Evolutionary conservation across 2,329 filamentous ascomycete genomes (phyloP).

Genomic region (Cordyceps militaris): DNA sequence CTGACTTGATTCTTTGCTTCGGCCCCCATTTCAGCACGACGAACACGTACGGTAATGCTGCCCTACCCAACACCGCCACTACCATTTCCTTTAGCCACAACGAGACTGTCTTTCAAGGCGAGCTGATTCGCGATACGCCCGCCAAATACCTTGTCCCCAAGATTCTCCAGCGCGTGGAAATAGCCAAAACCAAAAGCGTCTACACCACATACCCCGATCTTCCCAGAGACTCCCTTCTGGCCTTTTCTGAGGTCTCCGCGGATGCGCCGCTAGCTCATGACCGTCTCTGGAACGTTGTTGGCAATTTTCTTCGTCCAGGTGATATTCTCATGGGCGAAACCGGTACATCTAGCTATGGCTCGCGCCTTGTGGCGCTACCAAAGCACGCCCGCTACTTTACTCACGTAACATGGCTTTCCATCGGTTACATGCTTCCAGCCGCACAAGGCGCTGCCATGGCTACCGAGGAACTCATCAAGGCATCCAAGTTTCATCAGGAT

Average conservation of each 20-base stretch:
- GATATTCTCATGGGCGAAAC: conserved; percentile 54
- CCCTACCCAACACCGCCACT: conserved; percentile 27
- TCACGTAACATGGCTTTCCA: conserved; percentile 51
- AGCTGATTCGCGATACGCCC: conserved; percentile 25
- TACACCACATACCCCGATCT: conserved; percentile 21
- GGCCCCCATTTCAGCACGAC: conserved; percentile 40
- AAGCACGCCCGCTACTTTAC: conserved; percentile 39
- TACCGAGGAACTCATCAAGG: conserved; percentile 34
- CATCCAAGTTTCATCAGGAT: conserved; percentile 15
- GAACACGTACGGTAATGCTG: conserved; percentile 35
- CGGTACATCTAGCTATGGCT: conserved; percentile 50
- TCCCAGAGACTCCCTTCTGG: conserved; percentile 19
- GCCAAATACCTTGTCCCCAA: conserved; percentile 17
- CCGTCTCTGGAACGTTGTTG: conserved; percentile 40
- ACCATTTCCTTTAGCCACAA: conserved; percentile 28
- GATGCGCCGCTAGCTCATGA: conserved; percentile 38
- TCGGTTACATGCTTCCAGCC: conserved; percentile 54
- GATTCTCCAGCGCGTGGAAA: conserved; percentile 19
- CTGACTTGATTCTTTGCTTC: conserved; percentile 39
- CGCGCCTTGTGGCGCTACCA: conserved; percentile 43
- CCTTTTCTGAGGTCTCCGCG: conserved; percentile 14
- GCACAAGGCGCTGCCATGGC: conserved; percentile 50
- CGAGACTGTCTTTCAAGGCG: conserved; percentile 24
- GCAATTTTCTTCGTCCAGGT: conserved; percentile 39
- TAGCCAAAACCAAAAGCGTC: conserved; percentile 19